Evolutionary conservation across 108 stramenopile species (phyloP).

Genomic region (Cylindrotheca closterium): DNA sequence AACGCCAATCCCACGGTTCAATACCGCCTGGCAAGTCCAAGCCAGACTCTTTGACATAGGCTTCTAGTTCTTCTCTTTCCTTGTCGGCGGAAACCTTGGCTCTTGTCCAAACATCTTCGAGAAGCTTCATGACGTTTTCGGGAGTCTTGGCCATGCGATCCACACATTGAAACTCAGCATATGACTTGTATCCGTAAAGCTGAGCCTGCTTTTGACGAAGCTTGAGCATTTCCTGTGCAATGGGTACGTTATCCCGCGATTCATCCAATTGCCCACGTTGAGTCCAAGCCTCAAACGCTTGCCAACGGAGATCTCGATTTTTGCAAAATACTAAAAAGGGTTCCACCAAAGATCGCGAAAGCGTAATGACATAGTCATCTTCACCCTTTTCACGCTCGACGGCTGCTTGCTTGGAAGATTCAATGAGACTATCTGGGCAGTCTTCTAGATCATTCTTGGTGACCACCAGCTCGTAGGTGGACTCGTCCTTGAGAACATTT

Average conservation of each 20-base stretch:
- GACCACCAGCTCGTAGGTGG: slow-evolving; percentile 58
- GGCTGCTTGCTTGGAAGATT: slow-evolving; percentile 67
- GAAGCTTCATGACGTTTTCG: slow-evolving; percentile 56
- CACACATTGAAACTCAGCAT: slow-evolving; percentile 68
- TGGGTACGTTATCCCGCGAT: slow-evolving; percentile 58
- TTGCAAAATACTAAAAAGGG: slow-evolving; percentile 64
- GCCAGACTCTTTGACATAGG: slow-evolving; percentile 45
- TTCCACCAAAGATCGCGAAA: slow-evolving; percentile 68
- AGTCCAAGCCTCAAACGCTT: slow-evolving; percentile 63
- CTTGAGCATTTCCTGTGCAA: slow-evolving; percentile 61
- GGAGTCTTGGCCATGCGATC: slow-evolving; percentile 82
- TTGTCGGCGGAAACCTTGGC: slow-evolving; percentile 70
- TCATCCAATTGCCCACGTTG: slow-evolving; percentile 54
- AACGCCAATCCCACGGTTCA: slow-evolving; percentile 83
- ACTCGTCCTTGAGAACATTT: slow-evolving; percentile 79
- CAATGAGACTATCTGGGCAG: slow-evolving; percentile 59
- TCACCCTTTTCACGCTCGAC: slow-evolving; percentile 51
- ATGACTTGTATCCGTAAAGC: slow-evolving; percentile 52
- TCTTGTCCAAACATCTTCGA: slow-evolving; percentile 69
- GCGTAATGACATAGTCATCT: slow-evolving; percentile 66
- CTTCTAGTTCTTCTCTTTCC: slow-evolving; percentile 66
- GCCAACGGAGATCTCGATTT: slow-evolving; percentile 58
- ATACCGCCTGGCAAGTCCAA: slow-evolving; percentile 61
- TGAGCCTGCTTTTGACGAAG: slow-evolving; percentile 57
- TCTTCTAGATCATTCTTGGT: slow-evolving; percentile 50